Percentiles rank a stretch among this genome's conserved stretches.
phyloP scores from a whole-genome alignment of 164 flowering plant species.

The Tinospora cordifolia region DNA sequence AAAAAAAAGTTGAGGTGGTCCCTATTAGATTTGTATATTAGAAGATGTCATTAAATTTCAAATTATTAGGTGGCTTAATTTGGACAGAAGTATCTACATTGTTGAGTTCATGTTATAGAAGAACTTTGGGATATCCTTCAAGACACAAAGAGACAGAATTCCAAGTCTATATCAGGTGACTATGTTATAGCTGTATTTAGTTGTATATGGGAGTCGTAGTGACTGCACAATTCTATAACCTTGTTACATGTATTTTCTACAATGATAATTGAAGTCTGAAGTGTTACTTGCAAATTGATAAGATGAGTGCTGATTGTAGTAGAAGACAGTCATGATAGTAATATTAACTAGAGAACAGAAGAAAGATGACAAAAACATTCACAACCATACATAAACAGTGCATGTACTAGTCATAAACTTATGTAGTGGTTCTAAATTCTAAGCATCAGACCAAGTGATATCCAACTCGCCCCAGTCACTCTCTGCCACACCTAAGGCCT shows the following conservation, averaged over 20 bases:
- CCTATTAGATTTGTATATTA: background rate
- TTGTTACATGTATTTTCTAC: no score
- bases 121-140: background rate
- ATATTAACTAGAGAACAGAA: background rate
- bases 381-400: background rate
- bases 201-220: background rate
- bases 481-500: constrained; percentile 17
- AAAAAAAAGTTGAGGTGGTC: background rate
- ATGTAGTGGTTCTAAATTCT: background rate
- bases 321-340: background rate
- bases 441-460: constrained; percentile 24
- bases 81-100: background rate
- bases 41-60: background rate
- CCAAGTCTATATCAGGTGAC: constrained; percentile 1
- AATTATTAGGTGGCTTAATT: background rate
- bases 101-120: background rate
- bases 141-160: background rate
- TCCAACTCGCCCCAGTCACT: constrained; percentile 20
- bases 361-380: background rate
- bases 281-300: no score
- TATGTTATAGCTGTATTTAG: background rate
- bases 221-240: background rate
- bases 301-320: no score
- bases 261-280: no score
- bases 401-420: constrained; percentile 15